Percentiles rank a stretch among this genome's conserved stretches.
Conservation (phyloP, 257 asterid species). For the Phtheirospermum japonicum region DNA sequence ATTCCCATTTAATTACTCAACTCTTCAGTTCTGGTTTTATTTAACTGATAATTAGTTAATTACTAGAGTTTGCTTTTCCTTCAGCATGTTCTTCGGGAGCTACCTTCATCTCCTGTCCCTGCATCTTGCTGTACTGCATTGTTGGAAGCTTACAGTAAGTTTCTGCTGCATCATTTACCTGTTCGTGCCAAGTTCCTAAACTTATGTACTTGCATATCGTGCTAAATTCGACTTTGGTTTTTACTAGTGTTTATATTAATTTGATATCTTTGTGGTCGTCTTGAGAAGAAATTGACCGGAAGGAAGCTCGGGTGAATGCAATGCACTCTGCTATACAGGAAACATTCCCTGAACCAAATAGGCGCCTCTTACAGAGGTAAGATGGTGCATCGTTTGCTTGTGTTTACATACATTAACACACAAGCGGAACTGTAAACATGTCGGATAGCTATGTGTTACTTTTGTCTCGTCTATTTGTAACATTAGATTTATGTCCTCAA, state of each 20-base stretch:
- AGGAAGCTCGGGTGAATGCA: conserved; percentile 75
- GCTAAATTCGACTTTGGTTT: conserved; percentile 11
- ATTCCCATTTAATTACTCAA: conserved; percentile 21
- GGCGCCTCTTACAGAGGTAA: conserved; percentile 90
- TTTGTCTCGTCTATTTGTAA: conserved; percentile 15
- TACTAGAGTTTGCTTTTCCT: conserved; percentile 29
- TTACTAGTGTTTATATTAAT: conserved; percentile 21
- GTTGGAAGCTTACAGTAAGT: conserved; percentile 87
- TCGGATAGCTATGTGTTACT: conserved; percentile 3
- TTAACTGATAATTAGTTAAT: conserved; percentile 22
- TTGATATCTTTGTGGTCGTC: conserved; percentile 29
- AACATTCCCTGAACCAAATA: conserved; percentile 92
- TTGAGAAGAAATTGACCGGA: conserved; percentile 64
- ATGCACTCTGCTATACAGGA: conserved; percentile 80
- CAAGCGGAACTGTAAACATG: conserved; percentile 2
- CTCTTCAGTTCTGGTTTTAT: conserved; percentile 16
- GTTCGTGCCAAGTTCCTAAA: conserved; percentile 24
- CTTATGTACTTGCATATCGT: conserved; percentile 16
- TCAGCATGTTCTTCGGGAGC: conserved; percentile 95
- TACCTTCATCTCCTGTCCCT: conserved; percentile 97
- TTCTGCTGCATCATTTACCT: conserved; percentile 13
- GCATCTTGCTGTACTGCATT: conserved; percentile 94
- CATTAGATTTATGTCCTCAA: conserved; percentile 8
- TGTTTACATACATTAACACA: conserved; percentile 12
- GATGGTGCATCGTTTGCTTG: conserved; percentile 22